Evolutionary conservation across 1,284 basidiomycete species (phyloP).

Genomic region (Ustilago shanxiensis): DNA sequence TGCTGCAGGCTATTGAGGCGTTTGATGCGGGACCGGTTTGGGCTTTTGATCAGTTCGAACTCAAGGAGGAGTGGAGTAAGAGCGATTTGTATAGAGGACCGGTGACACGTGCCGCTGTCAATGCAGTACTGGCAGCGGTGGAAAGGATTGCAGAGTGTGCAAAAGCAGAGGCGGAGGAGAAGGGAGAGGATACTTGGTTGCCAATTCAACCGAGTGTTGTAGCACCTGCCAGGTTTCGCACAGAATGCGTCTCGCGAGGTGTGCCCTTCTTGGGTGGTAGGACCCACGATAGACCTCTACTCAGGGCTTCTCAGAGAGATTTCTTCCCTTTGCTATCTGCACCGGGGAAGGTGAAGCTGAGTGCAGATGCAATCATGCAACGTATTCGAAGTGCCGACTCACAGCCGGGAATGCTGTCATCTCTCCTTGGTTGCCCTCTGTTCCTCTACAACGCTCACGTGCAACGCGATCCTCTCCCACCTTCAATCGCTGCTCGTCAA

Average conservation of each 20-base stretch:
- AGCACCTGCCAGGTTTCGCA: slow-evolving; percentile 28
- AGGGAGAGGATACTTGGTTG: background rate
- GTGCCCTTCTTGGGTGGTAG: slow-evolving; percentile 70
- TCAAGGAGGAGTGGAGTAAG: slow-evolving; percentile 66
- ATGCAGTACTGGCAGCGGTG: slow-evolving; percentile 70
- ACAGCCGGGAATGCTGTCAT: slow-evolving; percentile 72
- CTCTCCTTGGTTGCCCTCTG: slow-evolving; percentile 62
- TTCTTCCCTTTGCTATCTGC: slow-evolving; percentile 33
- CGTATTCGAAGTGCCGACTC: slow-evolving; percentile 72
- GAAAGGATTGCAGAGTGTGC: slow-evolving; percentile 60
- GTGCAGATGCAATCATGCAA: slow-evolving; percentile 70
- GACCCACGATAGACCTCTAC: slow-evolving; percentile 71
- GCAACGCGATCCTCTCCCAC: slow-evolving; percentile 61
- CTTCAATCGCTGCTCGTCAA: slow-evolving; percentile 34
- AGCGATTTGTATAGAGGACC: slow-evolving; percentile 72
- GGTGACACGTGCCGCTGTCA: slow-evolving; percentile 70
- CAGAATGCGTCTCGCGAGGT: slow-evolving; percentile 64
- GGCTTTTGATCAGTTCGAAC: slow-evolving; percentile 72
- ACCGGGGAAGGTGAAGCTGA: slow-evolving; percentile 47
- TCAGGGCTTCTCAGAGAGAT: slow-evolving; percentile 70
- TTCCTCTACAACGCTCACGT: slow-evolving; percentile 72
- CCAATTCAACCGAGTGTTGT: slow-evolving; percentile 24
- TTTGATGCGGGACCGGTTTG: slow-evolving; percentile 73
- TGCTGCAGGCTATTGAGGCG: slow-evolving; percentile 72
- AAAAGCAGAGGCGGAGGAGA: background rate